Evolutionary conservation across 2,329 filamentous ascomycete species (phyloP).

Genomic region (Capronia coronata): DNA sequence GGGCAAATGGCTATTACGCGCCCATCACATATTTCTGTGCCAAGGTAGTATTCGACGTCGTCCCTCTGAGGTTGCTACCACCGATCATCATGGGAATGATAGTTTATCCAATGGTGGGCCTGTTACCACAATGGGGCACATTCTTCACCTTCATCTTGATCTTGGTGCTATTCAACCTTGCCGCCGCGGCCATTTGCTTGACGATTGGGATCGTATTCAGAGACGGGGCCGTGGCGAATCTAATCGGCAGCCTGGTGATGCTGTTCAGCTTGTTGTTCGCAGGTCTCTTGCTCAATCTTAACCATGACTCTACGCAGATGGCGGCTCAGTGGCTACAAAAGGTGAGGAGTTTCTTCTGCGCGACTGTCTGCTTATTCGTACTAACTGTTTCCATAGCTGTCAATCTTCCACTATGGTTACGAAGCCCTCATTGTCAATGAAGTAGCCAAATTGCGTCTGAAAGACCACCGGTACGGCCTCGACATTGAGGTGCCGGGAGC

Average conservation of each 20-base stretch:
- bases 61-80: conserved; percentile 87
- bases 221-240: conserved; percentile 81
- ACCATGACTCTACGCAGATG: conserved; percentile 63
- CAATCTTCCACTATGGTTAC: conserved; percentile 97
- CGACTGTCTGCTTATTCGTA: conserved; percentile 6
- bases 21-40: conserved; percentile 89
- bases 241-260: conserved; percentile 94
- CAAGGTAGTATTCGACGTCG: conserved; percentile 97
- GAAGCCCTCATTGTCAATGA: conserved; percentile 97
- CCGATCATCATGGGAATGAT: conserved; percentile 93
- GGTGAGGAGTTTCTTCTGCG: conserved; percentile 35
- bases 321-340: conserved; percentile 84
- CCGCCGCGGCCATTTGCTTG: conserved; percentile 84
- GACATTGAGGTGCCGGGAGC: conserved; percentile 95
- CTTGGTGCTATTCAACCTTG: conserved; percentile 90
- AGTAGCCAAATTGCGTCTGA: conserved; percentile 78
- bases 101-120: conserved; percentile 94
- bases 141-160: conserved; percentile 91
- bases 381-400: conserved; percentile 51
- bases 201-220: conserved; percentile 96
- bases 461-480: conserved; percentile 91
- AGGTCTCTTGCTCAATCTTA: conserved; percentile 83
- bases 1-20: conserved; percentile 93
- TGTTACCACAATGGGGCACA: conserved; percentile 72
- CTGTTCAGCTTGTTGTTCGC: conserved; percentile 93